Percentiles rank a stretch among this genome's conserved stretches.
Evolutionary conservation across 306 rosid species (phyloP).

Genomic region (Mucuna pruriens): DNA sequence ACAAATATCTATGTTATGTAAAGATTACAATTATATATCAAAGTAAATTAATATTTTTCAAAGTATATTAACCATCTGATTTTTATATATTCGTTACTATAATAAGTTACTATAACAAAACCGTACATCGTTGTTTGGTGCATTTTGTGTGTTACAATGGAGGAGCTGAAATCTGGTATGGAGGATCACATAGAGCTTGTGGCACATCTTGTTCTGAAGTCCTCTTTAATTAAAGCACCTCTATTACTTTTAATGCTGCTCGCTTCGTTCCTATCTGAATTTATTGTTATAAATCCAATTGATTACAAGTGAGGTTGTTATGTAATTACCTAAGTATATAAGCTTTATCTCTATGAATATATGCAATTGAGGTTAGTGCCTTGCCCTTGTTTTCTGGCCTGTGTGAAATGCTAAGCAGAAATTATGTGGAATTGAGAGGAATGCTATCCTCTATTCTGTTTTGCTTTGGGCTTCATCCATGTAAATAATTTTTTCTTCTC

Average conservation of each 20-base stretch:
- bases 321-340: too few relatives aligned
- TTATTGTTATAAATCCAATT: too few relatives aligned
- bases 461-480: background rate
- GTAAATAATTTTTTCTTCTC: background rate
- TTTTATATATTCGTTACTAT: too few relatives aligned
- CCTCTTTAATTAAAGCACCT: constrained; percentile 36
- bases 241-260: constrained; percentile 16
- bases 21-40: too few relatives aligned
- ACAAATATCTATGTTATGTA: too few relatives aligned
- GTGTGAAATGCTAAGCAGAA: background rate
- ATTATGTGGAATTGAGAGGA: background rate
- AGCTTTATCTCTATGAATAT: too few relatives aligned
- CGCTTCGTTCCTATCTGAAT: background rate
- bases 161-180: constrained; percentile 65
- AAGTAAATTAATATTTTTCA: too few relatives aligned
- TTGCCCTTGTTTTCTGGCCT: background rate
- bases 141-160: constrained; percentile 44
- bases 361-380: too few relatives aligned
- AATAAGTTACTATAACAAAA: too few relatives aligned
- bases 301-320: too few relatives aligned
- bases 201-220: constrained; percentile 71
- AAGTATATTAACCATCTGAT: too few relatives aligned
- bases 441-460: background rate
- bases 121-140: background rate
- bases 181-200: constrained; percentile 78